Base-by-base conservation (phyloP, 257 asterid genomes). In the Solanum peruvianum region DNA sequence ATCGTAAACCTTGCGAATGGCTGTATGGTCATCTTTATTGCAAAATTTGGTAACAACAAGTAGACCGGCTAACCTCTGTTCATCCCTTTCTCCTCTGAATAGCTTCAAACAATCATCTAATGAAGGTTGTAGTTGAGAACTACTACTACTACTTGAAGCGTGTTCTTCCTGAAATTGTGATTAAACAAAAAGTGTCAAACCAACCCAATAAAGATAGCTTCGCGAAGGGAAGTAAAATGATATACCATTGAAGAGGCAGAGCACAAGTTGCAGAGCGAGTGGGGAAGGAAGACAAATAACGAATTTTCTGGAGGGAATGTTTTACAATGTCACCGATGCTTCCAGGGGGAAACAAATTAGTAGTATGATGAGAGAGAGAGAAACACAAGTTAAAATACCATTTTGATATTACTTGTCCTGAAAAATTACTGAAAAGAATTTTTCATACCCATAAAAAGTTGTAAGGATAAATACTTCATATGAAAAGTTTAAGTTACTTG, bases 11-110 rank as follows among this genome's bases (percentile, higher is more conserved):
- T 75, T 89, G 90, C 88, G 95, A 89, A 94, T 91, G 72, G 94
- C 83, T n/a, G 90, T 83, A 13, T 91, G 92, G 90, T 95, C 97
- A 86, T 94, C 90, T 91, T 90, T 91, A 91, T 93, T 92, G 90
- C 94, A 94, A 70, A 94, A 89, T 89, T 94, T 94, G 86, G 99
- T 91, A 76, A 94, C 95, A 14, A 96, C 27, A 77, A 95, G 95
- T 45, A 96, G 95, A 77, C 98, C 99, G 21, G 98, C 96, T 35
- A 96, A 90, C 14, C 97, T 93, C 89, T 97, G 96, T 82, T 97
- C 95, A 86, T 97, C 98, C 23, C 94, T 93, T 87, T 90, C 93
- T 52, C 97, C 98, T 86, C 91, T 92, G 31, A 97, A 86, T 1
- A 97, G 92, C 88, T 89, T 94, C 88, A 90, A 88, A 89, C 96